Evolutionary conservation across 1,284 basidiomycete species (phyloP), one percentile per base, ranked within the genome.

Genomic region (Sanghuangporus weigelae): DNA sequence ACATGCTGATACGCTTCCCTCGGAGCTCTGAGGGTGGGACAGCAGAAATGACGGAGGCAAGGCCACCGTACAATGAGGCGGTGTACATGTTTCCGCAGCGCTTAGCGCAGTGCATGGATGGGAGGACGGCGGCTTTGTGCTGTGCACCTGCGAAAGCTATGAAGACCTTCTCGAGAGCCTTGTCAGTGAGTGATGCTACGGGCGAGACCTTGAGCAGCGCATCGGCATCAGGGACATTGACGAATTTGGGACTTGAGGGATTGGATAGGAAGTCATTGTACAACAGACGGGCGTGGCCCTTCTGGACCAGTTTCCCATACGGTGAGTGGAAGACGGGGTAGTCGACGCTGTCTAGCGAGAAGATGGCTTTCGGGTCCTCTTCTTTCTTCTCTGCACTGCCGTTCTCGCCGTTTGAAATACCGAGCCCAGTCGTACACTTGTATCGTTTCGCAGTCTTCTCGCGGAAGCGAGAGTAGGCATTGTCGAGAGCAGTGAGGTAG

Each of bases 31-130:
- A 76, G 7, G 90, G 85, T 68, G 86, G 83, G 50, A 91, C 83
- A 51, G 81, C 81, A 59, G 90, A 84, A 55, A 97, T 73, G 40
- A 96, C 79, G 14, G 89, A 93, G 40, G 95, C 92, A 65, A 99
- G 85, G 68, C 93, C 95, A 63, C 94, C 95, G 75, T 96, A 98
- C 35, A 99, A 82, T 51, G 94, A 96, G n/a, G 91, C 96, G 23
- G 96, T 96, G 85, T 99, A 98, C 92, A 96, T 97, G 86, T 99
- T 98, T 16, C 96, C 96, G 72, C 95, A 87, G 60, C 93, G 87
- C 74, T 86, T 85, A 59, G 93, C 93, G 78, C 89, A 90, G 67
- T 87, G 84, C 83, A 95, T 93, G 31, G 79, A 84, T 6, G 92
- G 90, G 66, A 85, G 84, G 31, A 93, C 88, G 71, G 87, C 86